Conservation (phyloP, 2,329 filamentous ascomycete genomes). For the Pseudogymnoascus sp. region DNA sequence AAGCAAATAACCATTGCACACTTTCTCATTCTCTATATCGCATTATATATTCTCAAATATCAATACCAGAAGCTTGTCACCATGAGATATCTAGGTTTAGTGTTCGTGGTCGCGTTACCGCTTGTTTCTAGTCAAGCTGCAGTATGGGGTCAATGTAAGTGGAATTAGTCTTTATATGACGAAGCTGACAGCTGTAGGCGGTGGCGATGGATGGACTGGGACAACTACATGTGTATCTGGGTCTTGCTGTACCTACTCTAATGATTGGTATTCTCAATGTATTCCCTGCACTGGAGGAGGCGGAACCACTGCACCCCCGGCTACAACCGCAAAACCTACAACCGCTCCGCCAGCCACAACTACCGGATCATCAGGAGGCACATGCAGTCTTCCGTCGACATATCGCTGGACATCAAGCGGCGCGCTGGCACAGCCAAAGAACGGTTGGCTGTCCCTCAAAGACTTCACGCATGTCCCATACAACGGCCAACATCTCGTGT, state of each 20-base stretch:
- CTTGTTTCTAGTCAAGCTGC: background rate
- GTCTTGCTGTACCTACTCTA: conserved; percentile 20
- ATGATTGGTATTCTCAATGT: conserved; percentile 22
- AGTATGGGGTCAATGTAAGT: conserved; percentile 9
- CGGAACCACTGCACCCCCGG: background rate
- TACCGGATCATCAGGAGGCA: conserved; percentile 7
- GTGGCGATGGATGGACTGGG: conserved; percentile 22
- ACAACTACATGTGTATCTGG: conserved; percentile 22
- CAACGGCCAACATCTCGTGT: conserved; percentile 55
- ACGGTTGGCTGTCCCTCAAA: conserved; percentile 53
- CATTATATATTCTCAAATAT: background rate
- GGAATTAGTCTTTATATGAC: background rate
- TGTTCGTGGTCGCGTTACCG: background rate
- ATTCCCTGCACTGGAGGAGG: conserved; percentile 13
- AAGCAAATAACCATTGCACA: background rate
- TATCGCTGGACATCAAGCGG: conserved; percentile 49
- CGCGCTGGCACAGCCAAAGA: conserved; percentile 43
- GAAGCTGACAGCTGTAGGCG: conserved; percentile 13
- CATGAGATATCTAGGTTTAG: background rate
- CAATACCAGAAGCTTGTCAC: background rate
- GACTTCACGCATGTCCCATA: conserved; percentile 52
- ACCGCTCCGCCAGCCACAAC: background rate
- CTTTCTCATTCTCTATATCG: background rate
- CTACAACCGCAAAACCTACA: background rate
- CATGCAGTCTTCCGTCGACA: conserved; percentile 46